Conservation (phyloP, 2,329 filamentous ascomycete genomes). For the Alternaria triticina region DNA sequence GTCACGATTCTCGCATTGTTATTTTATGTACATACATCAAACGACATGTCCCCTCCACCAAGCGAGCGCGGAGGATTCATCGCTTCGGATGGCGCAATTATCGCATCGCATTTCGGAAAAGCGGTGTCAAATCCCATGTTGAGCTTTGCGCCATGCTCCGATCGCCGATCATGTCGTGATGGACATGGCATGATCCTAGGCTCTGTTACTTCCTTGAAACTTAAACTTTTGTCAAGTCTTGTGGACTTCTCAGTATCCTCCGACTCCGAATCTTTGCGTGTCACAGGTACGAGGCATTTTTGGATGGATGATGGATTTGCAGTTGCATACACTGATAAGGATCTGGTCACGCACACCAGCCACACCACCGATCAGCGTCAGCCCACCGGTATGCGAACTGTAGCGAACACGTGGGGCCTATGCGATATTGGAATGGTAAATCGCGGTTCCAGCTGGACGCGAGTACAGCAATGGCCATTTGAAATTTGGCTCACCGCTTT, state of each 20-base stretch:
- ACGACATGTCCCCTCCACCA: neutral
- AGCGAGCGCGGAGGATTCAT: neutral
- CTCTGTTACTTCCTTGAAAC: neutral
- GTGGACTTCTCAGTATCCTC: neutral
- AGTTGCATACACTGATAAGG: slow-evolving; percentile 10
- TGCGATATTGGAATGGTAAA: neutral
- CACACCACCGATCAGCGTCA: slow-evolving; percentile 11
- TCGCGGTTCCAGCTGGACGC: neutral
- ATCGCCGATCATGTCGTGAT: slow-evolving; percentile 10
- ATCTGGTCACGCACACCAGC: slow-evolving; percentile 13
- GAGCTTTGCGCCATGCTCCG: slow-evolving; percentile 1
- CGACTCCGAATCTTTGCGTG: neutral
- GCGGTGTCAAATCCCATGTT: slow-evolving; percentile 14
- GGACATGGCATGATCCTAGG: neutral
- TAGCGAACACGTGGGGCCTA: slow-evolving; percentile 20
- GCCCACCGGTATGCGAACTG: neutral
- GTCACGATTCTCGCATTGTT: neutral
- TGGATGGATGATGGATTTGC: neutral
- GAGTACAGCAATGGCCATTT: neutral
- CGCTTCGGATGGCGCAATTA: neutral
- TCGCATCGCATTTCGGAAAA: slow-evolving; percentile 10
- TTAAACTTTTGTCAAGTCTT: neutral
- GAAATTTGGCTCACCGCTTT: slow-evolving; percentile 6
- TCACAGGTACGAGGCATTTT: slow-evolving; percentile 2
- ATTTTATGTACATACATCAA: neutral